Conservation (phyloP, 2,329 filamentous ascomycete genomes). For the Nothomitra cinnamomea region DNA sequence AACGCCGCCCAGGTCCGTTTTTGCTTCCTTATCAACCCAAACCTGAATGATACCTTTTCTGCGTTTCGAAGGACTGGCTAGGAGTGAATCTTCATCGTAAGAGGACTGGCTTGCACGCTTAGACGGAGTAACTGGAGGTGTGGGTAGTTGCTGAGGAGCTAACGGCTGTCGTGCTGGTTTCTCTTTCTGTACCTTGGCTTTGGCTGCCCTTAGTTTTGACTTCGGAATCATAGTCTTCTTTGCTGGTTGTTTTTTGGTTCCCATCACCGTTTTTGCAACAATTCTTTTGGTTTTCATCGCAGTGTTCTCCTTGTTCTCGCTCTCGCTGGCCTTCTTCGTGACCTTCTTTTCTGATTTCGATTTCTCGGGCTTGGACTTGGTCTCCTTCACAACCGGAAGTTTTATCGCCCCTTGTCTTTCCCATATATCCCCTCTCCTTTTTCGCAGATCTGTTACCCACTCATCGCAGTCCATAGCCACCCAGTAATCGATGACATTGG, state of each 20-base stretch:
- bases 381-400: slow-evolving; percentile 14
- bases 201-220: neutral
- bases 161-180: neutral
- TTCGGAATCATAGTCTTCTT: neutral
- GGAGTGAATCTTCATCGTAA: neutral
- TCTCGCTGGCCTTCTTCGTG: too few species aligned
- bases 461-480: slow-evolving; percentile 59
- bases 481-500: slow-evolving; percentile 57
- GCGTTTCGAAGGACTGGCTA: neutral
- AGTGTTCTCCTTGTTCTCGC: neutral
- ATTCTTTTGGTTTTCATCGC: neutral
- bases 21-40: neutral
- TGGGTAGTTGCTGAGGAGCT: neutral
- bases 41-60: neutral
- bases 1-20: neutral
- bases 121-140: neutral
- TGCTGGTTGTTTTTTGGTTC: neutral
- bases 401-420: slow-evolving; percentile 16
- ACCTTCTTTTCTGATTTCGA: slow-evolving; percentile 2
- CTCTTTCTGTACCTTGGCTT: neutral
- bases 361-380: slow-evolving; percentile 7
- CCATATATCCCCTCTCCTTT: slow-evolving; percentile 43
- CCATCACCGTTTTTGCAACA: neutral
- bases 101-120: neutral
- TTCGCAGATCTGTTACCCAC: slow-evolving; percentile 48